Percentiles rank a stretch among this genome's conserved stretches.
phyloP scores from a whole-genome alignment of 306 rosid genomes.

The Medicago lupulina region DNA sequence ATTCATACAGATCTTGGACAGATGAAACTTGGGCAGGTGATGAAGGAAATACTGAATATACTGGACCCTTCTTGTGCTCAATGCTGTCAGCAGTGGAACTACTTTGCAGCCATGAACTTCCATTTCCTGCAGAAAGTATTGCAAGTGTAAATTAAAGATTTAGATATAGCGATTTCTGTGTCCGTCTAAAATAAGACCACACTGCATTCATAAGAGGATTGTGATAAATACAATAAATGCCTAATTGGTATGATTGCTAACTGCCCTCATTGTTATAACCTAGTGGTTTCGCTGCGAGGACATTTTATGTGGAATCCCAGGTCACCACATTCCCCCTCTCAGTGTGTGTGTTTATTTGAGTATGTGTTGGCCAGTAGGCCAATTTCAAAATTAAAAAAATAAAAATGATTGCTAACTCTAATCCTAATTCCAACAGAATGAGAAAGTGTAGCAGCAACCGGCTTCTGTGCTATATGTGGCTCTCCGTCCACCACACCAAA shows the following conservation, averaged over 20 bases:
- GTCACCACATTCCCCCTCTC: too few species aligned
- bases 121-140: constrained; percentile 61
- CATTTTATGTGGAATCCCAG: too few species aligned
- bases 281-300: too few species aligned
- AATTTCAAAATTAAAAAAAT: too few species aligned
- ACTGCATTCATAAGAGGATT: neutral
- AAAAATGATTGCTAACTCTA: neutral
- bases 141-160: constrained; percentile 18
- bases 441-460: neutral
- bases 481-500: neutral
- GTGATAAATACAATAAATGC: neutral
- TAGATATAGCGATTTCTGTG: neutral
- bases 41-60: constrained; percentile 59
- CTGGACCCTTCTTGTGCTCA: constrained; percentile 47
- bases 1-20: constrained; percentile 73
- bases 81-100: constrained; percentile 42
- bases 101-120: constrained; percentile 73
- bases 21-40: constrained; percentile 74
- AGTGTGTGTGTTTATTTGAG: too few species aligned
- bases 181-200: neutral
- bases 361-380: too few species aligned
- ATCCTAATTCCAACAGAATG: neutral
- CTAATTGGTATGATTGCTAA: neutral
- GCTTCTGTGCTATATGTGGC: too few species aligned
- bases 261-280: too few species aligned